A percentile compares a stretch with the other conserved stretches of the same genome.
phyloP scores from a whole-genome alignment of 805 yeast genomes.

The Debaryomyces prosopidis region DNA sequence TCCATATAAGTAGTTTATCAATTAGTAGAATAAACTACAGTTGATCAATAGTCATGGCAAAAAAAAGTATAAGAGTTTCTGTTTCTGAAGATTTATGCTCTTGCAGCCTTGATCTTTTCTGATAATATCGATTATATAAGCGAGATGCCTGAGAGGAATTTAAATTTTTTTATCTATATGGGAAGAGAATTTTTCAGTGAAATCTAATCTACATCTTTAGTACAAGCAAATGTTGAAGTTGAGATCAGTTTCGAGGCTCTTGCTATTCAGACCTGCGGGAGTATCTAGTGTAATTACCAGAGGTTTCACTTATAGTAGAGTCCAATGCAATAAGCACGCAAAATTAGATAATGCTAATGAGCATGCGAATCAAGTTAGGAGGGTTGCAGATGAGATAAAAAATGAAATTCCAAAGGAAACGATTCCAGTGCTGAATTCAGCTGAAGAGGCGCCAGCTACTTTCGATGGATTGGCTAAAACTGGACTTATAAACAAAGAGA shows the following conservation, averaged over 20 bases:
- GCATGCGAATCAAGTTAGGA: not conserved
- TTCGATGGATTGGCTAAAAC: slow-evolving; percentile 9
- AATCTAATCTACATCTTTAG: no score
- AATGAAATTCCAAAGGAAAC: not conserved
- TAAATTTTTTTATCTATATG: no score
- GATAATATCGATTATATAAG: no score
- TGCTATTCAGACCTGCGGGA: not conserved
- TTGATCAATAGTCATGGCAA: no score
- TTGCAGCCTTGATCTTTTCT: no score
- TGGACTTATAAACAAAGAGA: slow-evolving; percentile 10
- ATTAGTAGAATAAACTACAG: no score
- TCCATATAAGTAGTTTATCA: no score
- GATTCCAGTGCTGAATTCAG: not conserved
- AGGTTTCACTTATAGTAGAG: not conserved
- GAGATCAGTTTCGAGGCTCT: not conserved
- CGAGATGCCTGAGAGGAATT: no score
- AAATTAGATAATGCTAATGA: not conserved
- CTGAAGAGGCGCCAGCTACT: slow-evolving; percentile 3
- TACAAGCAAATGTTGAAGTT: not conserved
- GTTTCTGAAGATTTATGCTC: no score
- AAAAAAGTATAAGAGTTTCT: no score
- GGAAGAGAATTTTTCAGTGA: no score
- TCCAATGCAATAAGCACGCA: not conserved
- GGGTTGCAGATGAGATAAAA: not conserved
- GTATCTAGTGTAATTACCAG: not conserved